Conservation (phyloP, 768 basidiomycete genomes). For the Pisolithus tinctorius region DNA sequence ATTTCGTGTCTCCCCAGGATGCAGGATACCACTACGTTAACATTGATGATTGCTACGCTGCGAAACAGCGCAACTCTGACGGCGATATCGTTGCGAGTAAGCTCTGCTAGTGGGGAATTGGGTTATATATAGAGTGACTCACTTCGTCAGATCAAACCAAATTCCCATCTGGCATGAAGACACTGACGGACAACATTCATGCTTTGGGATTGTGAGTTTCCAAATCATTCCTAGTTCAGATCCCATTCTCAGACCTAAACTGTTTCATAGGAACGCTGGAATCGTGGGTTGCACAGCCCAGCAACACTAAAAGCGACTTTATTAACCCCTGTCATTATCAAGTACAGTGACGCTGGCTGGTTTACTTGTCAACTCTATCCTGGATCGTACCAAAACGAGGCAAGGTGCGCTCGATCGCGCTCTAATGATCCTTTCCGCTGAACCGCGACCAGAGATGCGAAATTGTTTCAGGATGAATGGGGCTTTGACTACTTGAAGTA, state of each 20-base stretch:
- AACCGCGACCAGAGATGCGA: slow-evolving; percentile 38
- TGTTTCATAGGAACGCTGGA: slow-evolving; percentile 44
- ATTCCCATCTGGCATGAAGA: slow-evolving; percentile 54
- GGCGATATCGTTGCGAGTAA: slow-evolving; percentile 55
- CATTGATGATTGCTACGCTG: slow-evolving; percentile 61
- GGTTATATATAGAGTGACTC: not conserved
- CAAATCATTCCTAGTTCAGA: not conserved
- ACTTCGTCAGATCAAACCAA: slow-evolving; percentile 34
- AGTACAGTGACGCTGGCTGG: slow-evolving; percentile 71
- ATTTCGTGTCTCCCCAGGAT: slow-evolving; percentile 29
- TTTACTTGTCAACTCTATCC: slow-evolving; percentile 60
- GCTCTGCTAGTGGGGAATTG: not conserved
- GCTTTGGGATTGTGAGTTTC: slow-evolving; percentile 46
- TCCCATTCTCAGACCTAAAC: not conserved
- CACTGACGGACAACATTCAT: slow-evolving; percentile 50
- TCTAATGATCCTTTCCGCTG: not conserved
- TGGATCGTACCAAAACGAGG: slow-evolving; percentile 61
- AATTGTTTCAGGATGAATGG: slow-evolving; percentile 52
- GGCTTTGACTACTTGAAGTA: slow-evolving; percentile 62
- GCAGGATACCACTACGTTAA: slow-evolving; percentile 54
- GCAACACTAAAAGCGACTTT: not conserved
- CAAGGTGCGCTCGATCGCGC: slow-evolving; percentile 28
- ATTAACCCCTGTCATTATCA: not conserved
- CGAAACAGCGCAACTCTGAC: slow-evolving; percentile 41
- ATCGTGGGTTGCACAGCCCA: slow-evolving; percentile 37